Evolutionary conservation across 495 filamentous ascomycete genomes (phyloP), one percentile per base, ranked within the genome.

Genomic region (Neurospora pannonica): DNA sequence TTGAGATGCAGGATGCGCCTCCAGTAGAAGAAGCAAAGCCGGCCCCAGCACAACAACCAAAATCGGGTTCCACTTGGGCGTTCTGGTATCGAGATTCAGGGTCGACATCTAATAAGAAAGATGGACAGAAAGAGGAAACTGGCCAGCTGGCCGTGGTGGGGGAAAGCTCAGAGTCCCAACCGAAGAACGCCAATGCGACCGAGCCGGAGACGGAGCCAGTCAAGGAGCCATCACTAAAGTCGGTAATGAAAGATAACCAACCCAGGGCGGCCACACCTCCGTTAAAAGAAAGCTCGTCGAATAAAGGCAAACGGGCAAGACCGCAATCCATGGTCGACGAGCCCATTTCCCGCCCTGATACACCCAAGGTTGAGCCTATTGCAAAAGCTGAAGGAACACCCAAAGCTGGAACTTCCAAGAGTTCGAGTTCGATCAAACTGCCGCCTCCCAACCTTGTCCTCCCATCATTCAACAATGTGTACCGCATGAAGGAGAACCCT

Each of bases 21-120:
- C 74, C 80, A 11, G 72, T 74, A 62, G 72, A 77, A 74, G 39
- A 69, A 8, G 46, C 73, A 19, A 70, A 46, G 3, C 24, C 48
- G 3, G 34, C 71, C 10, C 69, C 80, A 24, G 71, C 76, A 60
- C 81, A 81, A 19, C 76, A 67, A 28, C 79, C 81, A 24, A 82
- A 80, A 38, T 89, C 86, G 74, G 87, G 91, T 24, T 92, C 92
- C 8, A 92, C 90, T 2, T 97, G 93, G 93, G 93, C 91, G 1
- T 97, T 97, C 75, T 97, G 92, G 92, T 93, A 92, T 8, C 89
- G 88, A 72, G 92, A 93, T 21, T 81, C 86, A 24, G 77, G 88
- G 10, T 75, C 80, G 28, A 84, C 78, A 71, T 72, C 85, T 2
- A 79, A 78, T 34, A 82, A 86, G 42, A 81, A 79, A 48, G 34